A percentile compares a stretch with the other conserved stretches of the same genome.
phyloP scores from a whole-genome alignment of 2,329 filamentous ascomycete species.

The Hypoxylon sp. region DNA sequence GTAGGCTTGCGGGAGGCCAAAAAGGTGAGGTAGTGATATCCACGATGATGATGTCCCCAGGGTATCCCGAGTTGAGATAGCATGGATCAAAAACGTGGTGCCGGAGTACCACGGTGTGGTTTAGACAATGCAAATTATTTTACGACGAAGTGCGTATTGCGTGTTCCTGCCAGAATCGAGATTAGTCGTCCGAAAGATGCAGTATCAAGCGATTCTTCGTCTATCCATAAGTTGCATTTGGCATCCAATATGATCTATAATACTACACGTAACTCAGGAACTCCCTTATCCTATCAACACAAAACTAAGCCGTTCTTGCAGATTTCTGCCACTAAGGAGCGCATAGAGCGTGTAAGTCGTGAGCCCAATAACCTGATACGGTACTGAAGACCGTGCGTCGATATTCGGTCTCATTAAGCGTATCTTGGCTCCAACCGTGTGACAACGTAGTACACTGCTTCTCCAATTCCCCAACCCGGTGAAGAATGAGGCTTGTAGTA shows the following conservation, averaged over 20 bases:
- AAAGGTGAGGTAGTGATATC: conserved; percentile 34
- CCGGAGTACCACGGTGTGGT: conserved; percentile 28
- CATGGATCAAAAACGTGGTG: conserved; percentile 37
- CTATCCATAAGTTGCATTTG: too few species aligned
- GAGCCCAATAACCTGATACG: not conserved
- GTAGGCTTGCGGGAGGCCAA: conserved; percentile 19
- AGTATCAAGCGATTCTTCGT: not conserved
- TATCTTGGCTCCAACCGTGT: not conserved
- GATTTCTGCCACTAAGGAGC: not conserved
- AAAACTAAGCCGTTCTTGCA: not conserved
- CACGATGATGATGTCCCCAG: conserved; percentile 29
- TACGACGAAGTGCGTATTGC: conserved; percentile 17
- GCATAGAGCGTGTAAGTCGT: not conserved
- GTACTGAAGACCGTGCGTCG: not conserved
- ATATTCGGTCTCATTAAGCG: not conserved
- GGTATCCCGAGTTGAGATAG: conserved; percentile 27
- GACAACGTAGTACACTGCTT: not conserved
- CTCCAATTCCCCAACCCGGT: not conserved
- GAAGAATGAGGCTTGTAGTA: not conserved
- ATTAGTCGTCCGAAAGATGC: not conserved
- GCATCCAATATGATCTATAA: too few species aligned
- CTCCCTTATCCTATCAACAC: not conserved
- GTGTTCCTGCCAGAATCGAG: not conserved
- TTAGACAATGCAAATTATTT: conserved; percentile 38
- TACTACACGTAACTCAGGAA: too few species aligned